Percentiles rank a stretch among this genome's conserved stretches.
These are phyloP conservation scores for Parachaetomium inaequale DNA, from an alignment of 495 filamentous ascomycete species.

Conservation along the genomic window DNA sequence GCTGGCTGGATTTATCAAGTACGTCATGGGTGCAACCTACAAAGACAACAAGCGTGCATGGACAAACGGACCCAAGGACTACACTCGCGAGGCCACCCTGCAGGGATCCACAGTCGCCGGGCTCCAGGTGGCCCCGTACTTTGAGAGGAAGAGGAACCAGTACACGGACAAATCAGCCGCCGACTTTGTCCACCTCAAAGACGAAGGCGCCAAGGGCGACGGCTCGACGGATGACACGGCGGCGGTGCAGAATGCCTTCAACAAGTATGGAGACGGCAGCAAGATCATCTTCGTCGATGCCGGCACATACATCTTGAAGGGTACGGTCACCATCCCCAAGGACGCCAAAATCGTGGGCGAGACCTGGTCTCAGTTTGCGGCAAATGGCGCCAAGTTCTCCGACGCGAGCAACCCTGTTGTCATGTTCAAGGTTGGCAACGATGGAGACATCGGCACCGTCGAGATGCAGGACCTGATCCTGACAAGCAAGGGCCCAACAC, in stretches of 20 bases:
- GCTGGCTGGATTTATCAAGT: too few relatives aligned
- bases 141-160: not conserved
- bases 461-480: conserved; percentile 80
- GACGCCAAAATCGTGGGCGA: conserved; percentile 43
- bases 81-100: too few relatives aligned
- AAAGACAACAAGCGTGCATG: too few relatives aligned
- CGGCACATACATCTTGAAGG: conserved; percentile 36
- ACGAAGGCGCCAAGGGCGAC: conserved; percentile 69
- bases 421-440: conserved; percentile 60
- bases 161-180: conserved; percentile 48
- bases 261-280: too few relatives aligned
- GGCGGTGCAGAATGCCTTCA: conserved; percentile 61
- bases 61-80: too few relatives aligned
- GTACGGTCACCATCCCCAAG: conserved; percentile 46
- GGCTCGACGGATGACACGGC: conserved; percentile 62
- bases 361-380: conserved; percentile 47
- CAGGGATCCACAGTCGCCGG: too few relatives aligned
- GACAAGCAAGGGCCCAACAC: conserved; percentile 64
- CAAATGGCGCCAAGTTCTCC: conserved; percentile 43
- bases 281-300: too few relatives aligned
- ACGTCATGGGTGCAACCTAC: too few relatives aligned
- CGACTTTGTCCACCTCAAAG: too few relatives aligned
- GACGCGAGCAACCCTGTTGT: conserved; percentile 61
- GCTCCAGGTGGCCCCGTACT: not conserved
- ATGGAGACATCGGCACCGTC: conserved; percentile 67